Base-by-base conservation (phyloP, 2,329 filamentous ascomycete genomes). In the Balansia obtecta region DNA sequence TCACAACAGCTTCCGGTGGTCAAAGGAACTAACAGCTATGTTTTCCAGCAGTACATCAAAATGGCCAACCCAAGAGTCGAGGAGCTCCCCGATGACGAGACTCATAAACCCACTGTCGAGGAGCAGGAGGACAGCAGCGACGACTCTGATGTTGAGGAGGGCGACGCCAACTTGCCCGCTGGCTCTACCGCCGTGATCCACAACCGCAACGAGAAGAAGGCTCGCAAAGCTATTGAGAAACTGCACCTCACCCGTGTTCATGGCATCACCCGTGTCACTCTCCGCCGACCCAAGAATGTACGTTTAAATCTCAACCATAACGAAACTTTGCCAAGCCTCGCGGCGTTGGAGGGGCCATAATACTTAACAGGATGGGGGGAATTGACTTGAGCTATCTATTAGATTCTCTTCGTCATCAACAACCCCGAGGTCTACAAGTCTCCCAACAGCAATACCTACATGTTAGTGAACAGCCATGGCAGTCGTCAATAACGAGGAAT, bases 191-290 rank as follows among this genome's bases (percentile, higher is more conserved):
- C 91, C 66, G 82, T 93, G 64, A 85, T 98, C 67, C 91, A 97
- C 82, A 95, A 88, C 68, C 89, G 93, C 73, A 97, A 97, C 77
- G 93, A 98, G 86, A 98, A 98, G 87, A 98, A 98, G 85, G 94
- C 93, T 64, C 86, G 93, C 76, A 98, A 98, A 83, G 89, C 90
- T 66, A 95, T 98, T 70, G 87, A 89, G 72, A 98, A 98, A 84
- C 83, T 97, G 68, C 90, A 95, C 69, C 78, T 98, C 69, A 93
- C 88, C 80, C 89, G 91, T 67, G 86, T 98, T 61, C 86, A 87
- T 66, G 94, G 93, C 69, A 98, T 98, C 74, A 98, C 93, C 65
- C 85, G 93, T 68, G 94, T 98, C 65, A 98, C 94, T 60, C 83
- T 98, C 67, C 87, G 93, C 74, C 82, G 94, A 72, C 94, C 94